Evolutionary conservation across 2,329 filamentous ascomycete genomes (phyloP).

Genomic region (Cordyceps cicadae): DNA sequence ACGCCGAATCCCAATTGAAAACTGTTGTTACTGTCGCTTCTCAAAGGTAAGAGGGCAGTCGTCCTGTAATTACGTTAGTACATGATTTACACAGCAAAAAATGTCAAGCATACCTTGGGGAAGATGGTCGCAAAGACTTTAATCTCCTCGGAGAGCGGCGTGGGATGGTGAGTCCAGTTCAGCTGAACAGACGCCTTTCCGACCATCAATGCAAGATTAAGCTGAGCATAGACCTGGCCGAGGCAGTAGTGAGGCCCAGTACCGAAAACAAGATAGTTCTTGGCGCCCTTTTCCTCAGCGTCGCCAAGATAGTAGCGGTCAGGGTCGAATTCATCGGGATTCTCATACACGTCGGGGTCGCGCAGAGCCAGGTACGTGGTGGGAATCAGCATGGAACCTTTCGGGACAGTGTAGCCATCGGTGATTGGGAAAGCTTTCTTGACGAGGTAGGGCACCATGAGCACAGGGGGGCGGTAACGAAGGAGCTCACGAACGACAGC

Average conservation of each 20-base stretch:
- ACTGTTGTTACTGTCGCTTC: conserved; percentile 37
- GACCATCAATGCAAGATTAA: conserved; percentile 82
- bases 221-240: conserved; percentile 82
- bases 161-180: conserved; percentile 85
- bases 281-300: conserved; percentile 74
- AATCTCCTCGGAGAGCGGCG: conserved; percentile 80
- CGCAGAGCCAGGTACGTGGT: conserved; percentile 85
- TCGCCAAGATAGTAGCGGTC: conserved; percentile 87
- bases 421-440: conserved; percentile 95
- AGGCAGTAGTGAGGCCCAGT: conserved; percentile 95
- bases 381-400: conserved; percentile 91
- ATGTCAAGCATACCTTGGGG: conserved; percentile 64
- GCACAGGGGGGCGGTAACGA: conserved; percentile 88
- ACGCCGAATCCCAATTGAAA: not conserved
- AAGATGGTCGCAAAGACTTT: conserved; percentile 98
- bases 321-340: conserved; percentile 82
- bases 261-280: conserved; percentile 97
- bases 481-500: conserved; percentile 86
- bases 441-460: conserved; percentile 91
- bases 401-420: conserved; percentile 80
- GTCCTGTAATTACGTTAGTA: conserved; percentile 47
- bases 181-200: conserved; percentile 82
- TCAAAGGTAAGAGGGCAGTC: conserved; percentile 73
- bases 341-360: conserved; percentile 84
- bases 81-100: not conserved